Conservation (phyloP, 192 early-diverging fungal species). For the Paraglomus brasilianum region DNA sequence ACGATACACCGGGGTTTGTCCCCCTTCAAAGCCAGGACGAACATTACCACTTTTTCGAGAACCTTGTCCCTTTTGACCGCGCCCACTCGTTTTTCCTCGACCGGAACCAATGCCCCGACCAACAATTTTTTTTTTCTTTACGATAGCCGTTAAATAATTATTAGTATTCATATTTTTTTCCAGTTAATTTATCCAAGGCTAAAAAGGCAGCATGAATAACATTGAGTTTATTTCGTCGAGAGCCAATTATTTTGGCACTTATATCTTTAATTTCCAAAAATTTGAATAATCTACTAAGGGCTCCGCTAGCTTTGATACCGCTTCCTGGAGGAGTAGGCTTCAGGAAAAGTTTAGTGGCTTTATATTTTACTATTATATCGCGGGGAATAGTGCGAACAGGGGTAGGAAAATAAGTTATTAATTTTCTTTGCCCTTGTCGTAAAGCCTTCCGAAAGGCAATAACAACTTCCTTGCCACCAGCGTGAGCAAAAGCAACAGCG, state of each 20-base stretch:
- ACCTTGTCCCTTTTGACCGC: slow-evolving; percentile 7
- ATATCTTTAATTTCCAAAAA: slow-evolving; percentile 22
- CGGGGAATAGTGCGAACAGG: slow-evolving; percentile 11
- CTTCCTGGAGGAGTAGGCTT: not conserved
- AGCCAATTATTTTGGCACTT: slow-evolving; percentile 23
- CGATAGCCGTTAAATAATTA: slow-evolving; percentile 3
- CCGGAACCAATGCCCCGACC: slow-evolving; percentile 15
- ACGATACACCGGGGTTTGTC: slow-evolving; percentile 2
- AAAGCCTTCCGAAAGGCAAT: not conserved
- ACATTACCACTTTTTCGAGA: slow-evolving; percentile 9
- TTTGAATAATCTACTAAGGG: slow-evolving; percentile 14
- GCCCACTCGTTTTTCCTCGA: not conserved
- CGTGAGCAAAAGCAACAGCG: not conserved
- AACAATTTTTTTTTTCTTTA: slow-evolving; percentile 14
- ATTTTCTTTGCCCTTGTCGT: slow-evolving; percentile 4
- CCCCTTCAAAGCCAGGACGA: slow-evolving; percentile 20
- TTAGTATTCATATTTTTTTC: slow-evolving; percentile 23
- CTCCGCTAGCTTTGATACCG: not conserved
- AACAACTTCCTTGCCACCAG: slow-evolving; percentile 7
- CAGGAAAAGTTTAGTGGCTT: not conserved
- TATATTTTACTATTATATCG: slow-evolving; percentile 11
- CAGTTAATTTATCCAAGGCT: slow-evolving; percentile 27
- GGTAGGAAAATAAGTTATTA: slow-evolving; percentile 1
- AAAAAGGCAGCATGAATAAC: slow-evolving; percentile 18
- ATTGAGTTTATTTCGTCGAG: slow-evolving; percentile 8